Base-by-base conservation (phyloP, 495 filamentous ascomycete genomes). In the Neurospora sp. region DNA sequence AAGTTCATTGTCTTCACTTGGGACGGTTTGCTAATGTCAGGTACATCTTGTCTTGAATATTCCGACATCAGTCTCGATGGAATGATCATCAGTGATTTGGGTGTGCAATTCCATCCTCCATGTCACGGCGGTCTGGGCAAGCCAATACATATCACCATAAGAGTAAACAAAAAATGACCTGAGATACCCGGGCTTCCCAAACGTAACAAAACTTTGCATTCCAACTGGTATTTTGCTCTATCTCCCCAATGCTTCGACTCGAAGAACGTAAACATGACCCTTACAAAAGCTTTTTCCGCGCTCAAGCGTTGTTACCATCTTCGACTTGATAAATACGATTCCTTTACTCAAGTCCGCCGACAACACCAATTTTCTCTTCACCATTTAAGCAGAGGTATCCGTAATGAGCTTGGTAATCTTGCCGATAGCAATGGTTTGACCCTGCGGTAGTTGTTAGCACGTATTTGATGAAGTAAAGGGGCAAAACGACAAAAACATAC, bases 401-500 rank as follows among this genome's bases (percentile, higher is more conserved):
- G 80, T 83, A 73, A 86, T 83, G 69, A 97, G 87, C 85, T 93
- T 97, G 69, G 91, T 97, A 80, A 97, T 94, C 87, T 97, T 97
- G 80, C 94, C 94, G 81, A 97, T 97, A 53, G 94, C 94, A 83
- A 97, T 94, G 4, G 94, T 97, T 93, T 97, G 93, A 71, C 94
- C 94, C 92, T 94, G 73, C 73, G 70, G 14, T 31, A 9, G 10
- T 5, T 27, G 38, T 77, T 75, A 76, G 75, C 78, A 72, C 72
- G 69, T 1, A 20, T 22, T 53, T 69, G 80, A 73, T 77, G 76
- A 40, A 38, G 65, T 69, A 35, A 40, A 38, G 16, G 39, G 45
- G 35, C 1, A 39, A 40, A 72, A 42, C 74, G 76, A 38, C 2
- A 41, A 38, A 73, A 42, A 74, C 77, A 74, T 81, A 96, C 94